Conservation (phyloP, 2,329 filamentous ascomycete genomes). For the Penicillium paneum region DNA sequence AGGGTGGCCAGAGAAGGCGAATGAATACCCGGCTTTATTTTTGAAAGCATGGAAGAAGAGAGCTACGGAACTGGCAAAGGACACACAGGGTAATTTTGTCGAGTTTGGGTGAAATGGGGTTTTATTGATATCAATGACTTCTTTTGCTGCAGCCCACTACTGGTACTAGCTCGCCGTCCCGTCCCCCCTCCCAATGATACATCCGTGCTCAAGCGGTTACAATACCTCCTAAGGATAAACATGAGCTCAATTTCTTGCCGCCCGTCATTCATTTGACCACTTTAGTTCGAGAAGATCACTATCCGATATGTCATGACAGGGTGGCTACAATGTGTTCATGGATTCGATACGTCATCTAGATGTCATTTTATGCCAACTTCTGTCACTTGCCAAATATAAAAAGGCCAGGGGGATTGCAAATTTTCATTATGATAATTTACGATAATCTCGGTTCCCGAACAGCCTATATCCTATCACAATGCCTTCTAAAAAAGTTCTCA, state of each 20-base stretch:
- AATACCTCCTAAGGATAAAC: too few species aligned
- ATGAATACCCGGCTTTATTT: not conserved
- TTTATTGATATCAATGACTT: not conserved
- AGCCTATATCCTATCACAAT: conserved; percentile 9
- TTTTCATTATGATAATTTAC: not conserved
- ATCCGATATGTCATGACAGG: not conserved
- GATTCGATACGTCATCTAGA: not conserved
- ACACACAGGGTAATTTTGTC: not conserved
- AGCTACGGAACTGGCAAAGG: not conserved
- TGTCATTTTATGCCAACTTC: not conserved
- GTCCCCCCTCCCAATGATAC: too few species aligned
- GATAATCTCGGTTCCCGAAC: too few species aligned
- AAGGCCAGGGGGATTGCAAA: not conserved
- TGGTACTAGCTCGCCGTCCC: too few species aligned
- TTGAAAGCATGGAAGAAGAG: not conserved
- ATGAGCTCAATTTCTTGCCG: not conserved
- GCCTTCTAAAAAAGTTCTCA: conserved; percentile 42
- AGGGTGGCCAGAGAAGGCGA: not conserved
- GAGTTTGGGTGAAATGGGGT: not conserved
- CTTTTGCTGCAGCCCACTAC: not conserved
- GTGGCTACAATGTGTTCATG: not conserved
- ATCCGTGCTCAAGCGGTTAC: too few species aligned
- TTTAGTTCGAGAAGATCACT: not conserved
- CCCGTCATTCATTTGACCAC: not conserved
- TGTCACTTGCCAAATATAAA: not conserved